A percentile compares a stretch with the other conserved stretches of the same genome.
Evolutionary conservation across 441 rosid species (phyloP).

Genomic region (Syzygium syzygioides): DNA sequence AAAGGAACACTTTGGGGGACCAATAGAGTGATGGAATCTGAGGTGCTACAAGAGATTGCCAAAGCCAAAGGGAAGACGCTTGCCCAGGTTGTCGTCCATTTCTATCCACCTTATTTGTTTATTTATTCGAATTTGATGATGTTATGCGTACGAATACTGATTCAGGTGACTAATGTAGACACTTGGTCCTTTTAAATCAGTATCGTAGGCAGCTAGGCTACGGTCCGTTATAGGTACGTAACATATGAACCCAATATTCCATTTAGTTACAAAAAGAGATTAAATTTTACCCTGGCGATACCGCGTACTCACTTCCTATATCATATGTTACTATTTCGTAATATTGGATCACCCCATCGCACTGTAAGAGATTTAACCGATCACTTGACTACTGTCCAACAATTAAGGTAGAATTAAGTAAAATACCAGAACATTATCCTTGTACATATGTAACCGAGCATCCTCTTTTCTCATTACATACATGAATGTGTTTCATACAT

Average conservation of each 20-base stretch:
- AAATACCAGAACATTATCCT: not conserved
- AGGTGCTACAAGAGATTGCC: constrained; percentile 33
- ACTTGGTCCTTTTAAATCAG: not conserved
- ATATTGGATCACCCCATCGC: not conserved
- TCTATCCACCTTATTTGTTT: not conserved
- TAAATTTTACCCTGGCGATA: too few relatives aligned
- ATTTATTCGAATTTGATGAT: not conserved
- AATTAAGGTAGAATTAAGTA: not conserved
- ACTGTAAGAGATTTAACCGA: not conserved
- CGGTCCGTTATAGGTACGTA: not conserved
- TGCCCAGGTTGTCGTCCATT: constrained; percentile 24
- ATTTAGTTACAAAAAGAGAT: too few relatives aligned
- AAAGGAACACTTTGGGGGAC: constrained; percentile 43
- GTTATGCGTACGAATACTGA: not conserved
- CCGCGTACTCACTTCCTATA: too few relatives aligned
- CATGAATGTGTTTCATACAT: not conserved
- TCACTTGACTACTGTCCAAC: not conserved
- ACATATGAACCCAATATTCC: not conserved
- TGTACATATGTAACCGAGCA: not conserved
- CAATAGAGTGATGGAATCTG: constrained; percentile 28
- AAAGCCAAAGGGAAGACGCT: constrained; percentile 29
- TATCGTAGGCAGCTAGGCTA: not conserved
- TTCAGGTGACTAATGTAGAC: not conserved
- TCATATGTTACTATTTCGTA: not conserved
- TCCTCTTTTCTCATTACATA: not conserved